These are phyloP conservation scores for Vanilla planifolia DNA, from an alignment of 106 monocot species.

Conservation along the genomic window DNA sequence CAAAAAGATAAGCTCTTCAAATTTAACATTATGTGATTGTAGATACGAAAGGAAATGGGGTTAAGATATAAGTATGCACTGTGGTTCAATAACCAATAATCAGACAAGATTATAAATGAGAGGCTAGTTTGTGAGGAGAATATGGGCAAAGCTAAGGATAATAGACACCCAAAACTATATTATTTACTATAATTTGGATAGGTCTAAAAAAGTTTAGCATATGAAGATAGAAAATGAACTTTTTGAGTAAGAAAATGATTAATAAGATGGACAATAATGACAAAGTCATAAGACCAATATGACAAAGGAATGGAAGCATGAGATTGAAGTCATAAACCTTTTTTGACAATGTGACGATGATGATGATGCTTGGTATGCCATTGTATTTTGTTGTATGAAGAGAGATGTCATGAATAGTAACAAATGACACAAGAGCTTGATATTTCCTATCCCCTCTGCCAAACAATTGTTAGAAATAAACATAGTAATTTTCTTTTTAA, in stretches of 20 bases:
- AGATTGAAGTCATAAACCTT: neutral
- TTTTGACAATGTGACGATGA: constrained; percentile 14
- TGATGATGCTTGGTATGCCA: neutral
- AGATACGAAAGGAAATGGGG: too few species aligned
- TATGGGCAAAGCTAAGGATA: constrained; percentile 3
- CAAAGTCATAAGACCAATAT: constrained; percentile 9
- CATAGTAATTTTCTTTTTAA: neutral
- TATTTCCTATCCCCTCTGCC: constrained; percentile 8
- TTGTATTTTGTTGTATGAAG: constrained; percentile 8
- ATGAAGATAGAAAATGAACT: neutral
- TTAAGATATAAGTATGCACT: too few species aligned
- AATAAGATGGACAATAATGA: constrained; percentile 6
- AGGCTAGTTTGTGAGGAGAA: too few species aligned
- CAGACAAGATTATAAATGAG: too few species aligned
- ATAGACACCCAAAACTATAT: neutral
- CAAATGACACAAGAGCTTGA: neutral
- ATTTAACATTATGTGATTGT: too few species aligned
- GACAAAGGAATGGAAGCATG: constrained; percentile 6
- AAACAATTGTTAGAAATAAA: neutral
- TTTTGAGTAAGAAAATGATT: constrained; percentile 1
- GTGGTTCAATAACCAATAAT: too few species aligned
- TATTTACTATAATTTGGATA: neutral
- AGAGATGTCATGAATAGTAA: constrained; percentile 2
- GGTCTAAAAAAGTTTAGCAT: neutral
- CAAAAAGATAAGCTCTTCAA: too few species aligned